Percentiles rank a stretch among this genome's conserved stretches.
Conservation (phyloP, 345 rosid genomes). For the Populus tremula region DNA sequence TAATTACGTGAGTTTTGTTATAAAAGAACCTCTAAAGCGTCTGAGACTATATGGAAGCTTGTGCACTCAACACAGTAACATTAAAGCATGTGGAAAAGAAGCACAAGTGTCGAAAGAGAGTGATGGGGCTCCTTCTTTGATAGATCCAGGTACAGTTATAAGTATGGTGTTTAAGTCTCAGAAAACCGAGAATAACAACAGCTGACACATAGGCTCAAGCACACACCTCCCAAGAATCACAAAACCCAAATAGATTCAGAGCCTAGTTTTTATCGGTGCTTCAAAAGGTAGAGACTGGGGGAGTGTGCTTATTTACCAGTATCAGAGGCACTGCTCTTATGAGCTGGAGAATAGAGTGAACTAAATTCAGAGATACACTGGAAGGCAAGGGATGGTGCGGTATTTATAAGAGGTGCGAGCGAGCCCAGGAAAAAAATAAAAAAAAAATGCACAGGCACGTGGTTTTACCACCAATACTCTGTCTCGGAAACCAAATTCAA, state of each 20-base stretch:
- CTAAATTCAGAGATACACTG: background rate
- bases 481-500: background rate
- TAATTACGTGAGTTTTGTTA: background rate
- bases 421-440: background rate
- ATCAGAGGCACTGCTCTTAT: background rate
- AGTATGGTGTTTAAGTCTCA: background rate
- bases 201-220: background rate
- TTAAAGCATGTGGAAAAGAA: background rate
- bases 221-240: conserved; percentile 12
- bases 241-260: conserved; percentile 9
- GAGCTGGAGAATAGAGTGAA: background rate
- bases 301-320: conserved; percentile 4
- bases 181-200: background rate
- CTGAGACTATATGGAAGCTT: background rate
- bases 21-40: background rate
- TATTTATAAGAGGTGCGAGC: background rate
- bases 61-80: background rate
- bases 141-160: background rate
- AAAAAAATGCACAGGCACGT: conserved; percentile 3
- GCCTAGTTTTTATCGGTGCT: background rate
- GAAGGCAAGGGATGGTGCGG: background rate
- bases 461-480: background rate
- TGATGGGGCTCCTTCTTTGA: background rate
- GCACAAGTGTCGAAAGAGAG: background rate
- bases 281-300: background rate